phyloP scores from a whole-genome alignment of 2,329 filamentous ascomycete species.

The Talaromyces islandicus region DNA sequence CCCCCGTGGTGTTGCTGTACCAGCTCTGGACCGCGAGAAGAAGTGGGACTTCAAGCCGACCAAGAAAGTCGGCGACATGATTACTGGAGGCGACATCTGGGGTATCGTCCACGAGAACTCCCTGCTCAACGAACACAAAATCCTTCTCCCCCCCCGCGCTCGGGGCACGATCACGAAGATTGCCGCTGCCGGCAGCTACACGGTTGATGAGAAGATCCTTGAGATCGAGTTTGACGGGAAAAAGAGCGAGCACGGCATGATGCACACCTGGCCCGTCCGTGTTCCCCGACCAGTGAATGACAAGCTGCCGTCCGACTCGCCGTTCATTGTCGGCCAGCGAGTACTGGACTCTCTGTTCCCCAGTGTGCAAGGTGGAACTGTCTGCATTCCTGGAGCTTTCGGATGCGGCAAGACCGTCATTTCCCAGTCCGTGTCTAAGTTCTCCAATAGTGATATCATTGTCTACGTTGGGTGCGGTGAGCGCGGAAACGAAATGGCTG shows the following conservation, averaged over 20 bases:
- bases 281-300: slow-evolving; percentile 88
- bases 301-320: slow-evolving; percentile 81
- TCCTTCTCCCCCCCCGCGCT: slow-evolving; percentile 83
- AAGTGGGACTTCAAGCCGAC: slow-evolving; percentile 93
- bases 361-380: slow-evolving; percentile 91
- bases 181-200: slow-evolving; percentile 83
- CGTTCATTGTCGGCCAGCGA: slow-evolving; percentile 94
- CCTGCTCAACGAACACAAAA: slow-evolving; percentile 86
- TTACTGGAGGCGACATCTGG: slow-evolving; percentile 94
- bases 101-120: slow-evolving; percentile 95
- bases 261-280: slow-evolving; percentile 98
- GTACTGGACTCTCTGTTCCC: slow-evolving; percentile 96
- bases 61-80: slow-evolving; percentile 91
- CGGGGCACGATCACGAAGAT: slow-evolving; percentile 90
- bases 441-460: slow-evolving; percentile 98
- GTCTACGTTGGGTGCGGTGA: slow-evolving; percentile 94
- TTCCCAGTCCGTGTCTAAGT: slow-evolving; percentile 96
- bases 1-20: slow-evolving; percentile 82
- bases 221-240: slow-evolving; percentile 96
- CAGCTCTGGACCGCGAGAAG: slow-evolving; percentile 81
- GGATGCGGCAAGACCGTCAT: slow-evolving; percentile 99
- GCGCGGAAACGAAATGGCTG: slow-evolving; percentile 98
- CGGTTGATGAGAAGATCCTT: slow-evolving; percentile 86
- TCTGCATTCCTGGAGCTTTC: slow-evolving; percentile 96
- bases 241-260: slow-evolving; percentile 92